Conservation (phyloP, 75 land plant species). For the Azolla pinnata region DNA sequence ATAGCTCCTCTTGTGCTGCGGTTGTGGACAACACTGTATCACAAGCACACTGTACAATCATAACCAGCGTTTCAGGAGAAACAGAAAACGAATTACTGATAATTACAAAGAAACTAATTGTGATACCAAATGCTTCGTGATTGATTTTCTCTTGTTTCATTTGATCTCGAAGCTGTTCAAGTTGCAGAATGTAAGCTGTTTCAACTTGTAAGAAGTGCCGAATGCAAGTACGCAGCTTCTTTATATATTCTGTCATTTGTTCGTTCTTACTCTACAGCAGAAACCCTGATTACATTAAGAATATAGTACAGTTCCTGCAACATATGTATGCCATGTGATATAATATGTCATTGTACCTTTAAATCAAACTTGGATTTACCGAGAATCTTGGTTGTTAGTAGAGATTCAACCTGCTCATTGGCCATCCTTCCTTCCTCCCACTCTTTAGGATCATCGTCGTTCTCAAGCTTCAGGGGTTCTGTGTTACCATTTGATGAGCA, state of each 20-base stretch:
- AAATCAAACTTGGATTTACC: slow-evolving; percentile 55
- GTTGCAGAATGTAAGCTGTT: slow-evolving; percentile 32
- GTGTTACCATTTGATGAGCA: slow-evolving; percentile 1
- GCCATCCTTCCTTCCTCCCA: slow-evolving; percentile 18
- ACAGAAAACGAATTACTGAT: neutral
- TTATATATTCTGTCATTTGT: slow-evolving; percentile 70
- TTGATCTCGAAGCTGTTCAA: slow-evolving; percentile 30
- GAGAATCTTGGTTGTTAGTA: slow-evolving; percentile 42
- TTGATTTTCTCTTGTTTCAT: slow-evolving; percentile 36
- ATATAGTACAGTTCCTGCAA: too few relatives aligned
- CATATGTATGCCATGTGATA: too few relatives aligned
- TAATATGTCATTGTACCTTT: slow-evolving; percentile 34
- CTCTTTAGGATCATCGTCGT: too few relatives aligned
- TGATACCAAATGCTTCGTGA: slow-evolving; percentile 44
- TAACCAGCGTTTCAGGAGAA: neutral
- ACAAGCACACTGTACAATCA: too few relatives aligned
- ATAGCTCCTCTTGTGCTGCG: slow-evolving; percentile 8
- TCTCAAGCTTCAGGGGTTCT: neutral
- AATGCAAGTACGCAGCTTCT: slow-evolving; percentile 62
- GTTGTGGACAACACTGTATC: too few relatives aligned
- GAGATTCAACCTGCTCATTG: slow-evolving; percentile 42
- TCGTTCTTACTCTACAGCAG: slow-evolving; percentile 63
- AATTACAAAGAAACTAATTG: neutral
- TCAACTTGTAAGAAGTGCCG: slow-evolving; percentile 72
- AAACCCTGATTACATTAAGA: neutral